Evolutionary conservation across 139 green algal genomes (phyloP), one percentile per base, ranked within the genome.

Genomic region (Mychonastes homosphaera): DNA sequence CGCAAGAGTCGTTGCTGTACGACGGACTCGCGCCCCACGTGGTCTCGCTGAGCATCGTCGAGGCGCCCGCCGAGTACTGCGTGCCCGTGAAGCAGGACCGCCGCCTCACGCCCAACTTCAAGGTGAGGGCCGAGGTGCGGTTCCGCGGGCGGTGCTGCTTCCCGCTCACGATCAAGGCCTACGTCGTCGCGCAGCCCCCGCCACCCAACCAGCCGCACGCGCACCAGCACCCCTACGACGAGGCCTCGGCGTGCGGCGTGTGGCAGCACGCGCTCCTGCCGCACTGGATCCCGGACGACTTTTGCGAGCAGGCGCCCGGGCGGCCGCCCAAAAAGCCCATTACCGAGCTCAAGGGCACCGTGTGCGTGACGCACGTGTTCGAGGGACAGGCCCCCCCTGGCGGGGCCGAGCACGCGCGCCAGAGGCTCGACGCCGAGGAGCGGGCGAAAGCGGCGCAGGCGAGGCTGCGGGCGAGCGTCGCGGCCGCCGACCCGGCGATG

Each of bases 31-130:
- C 63, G 2, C 73, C 76, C 0, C 58, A 62, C 1, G 59, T 28
- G 24, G 60, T 84, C 13, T 64, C 23, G 5, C 58, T 84, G 62
- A 55, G 54, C 6, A 73, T 84, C 30, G 57, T 78, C 19, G 68
- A 80, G 34, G 77, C 77, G 19, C 77, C 77, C 6, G 71, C 77
- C 18, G 77, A 84, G 56, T 84, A 79, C 64, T 67, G 58, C 2
- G 62, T 82, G 33, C 77, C 77, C 2, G 77, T 84, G 8, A 84
- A 84, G 73, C 77, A 84, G 32, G 77, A 83, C 66, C 75, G 77
- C 63, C 64, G 77, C 8, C 36, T 84, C 40, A 63, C 61, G 1
- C 77, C 77, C 6, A 67, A 72, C 56, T 84, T 84, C 64, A 78
- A 74, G 50, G 62, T 84, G 3, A 59, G 71, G 2, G 63, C 80